Evolutionary conservation across 2,329 filamentous ascomycete species (phyloP).

Genomic region (Parasarocladium wereldwijsianum): DNA sequence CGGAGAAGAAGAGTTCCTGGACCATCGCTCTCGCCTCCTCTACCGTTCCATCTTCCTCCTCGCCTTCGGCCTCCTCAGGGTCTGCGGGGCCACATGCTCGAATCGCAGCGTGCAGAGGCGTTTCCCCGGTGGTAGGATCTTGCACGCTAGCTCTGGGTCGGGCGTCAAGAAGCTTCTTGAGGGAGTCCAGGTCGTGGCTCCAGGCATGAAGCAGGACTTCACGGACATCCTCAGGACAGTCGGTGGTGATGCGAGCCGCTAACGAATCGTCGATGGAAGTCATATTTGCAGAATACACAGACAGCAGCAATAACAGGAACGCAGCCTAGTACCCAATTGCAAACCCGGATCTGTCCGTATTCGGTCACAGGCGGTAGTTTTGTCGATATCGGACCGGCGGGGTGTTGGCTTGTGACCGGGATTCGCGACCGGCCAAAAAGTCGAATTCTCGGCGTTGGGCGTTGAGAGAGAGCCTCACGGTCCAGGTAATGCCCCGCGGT

Average conservation of each 20-base stretch:
- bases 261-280: slow-evolving; percentile 31
- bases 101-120: slow-evolving; percentile 81
- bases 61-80: slow-evolving; percentile 13
- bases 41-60: slow-evolving; percentile 26
- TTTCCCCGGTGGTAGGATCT: slow-evolving; percentile 72
- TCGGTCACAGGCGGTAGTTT: too few species aligned
- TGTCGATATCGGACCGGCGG: too few species aligned
- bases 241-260: slow-evolving; percentile 34
- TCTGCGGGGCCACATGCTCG: slow-evolving; percentile 47
- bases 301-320: too few species aligned
- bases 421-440: too few species aligned
- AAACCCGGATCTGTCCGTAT: too few species aligned
- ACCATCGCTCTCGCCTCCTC: slow-evolving; percentile 54
- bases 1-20: slow-evolving; percentile 65
- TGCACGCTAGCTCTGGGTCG: slow-evolving; percentile 58
- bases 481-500: too few species aligned
- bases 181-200: slow-evolving; percentile 45
- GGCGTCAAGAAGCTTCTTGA: slow-evolving; percentile 54
- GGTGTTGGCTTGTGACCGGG: too few species aligned
- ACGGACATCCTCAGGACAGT: slow-evolving; percentile 34
- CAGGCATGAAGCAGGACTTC: slow-evolving; percentile 39
- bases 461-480: too few species aligned
- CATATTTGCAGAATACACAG: neutral
- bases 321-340: too few species aligned
- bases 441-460: too few species aligned